Base-by-base conservation (phyloP, 2,329 filamentous ascomycete genomes). In the Botrytis medusae region DNA sequence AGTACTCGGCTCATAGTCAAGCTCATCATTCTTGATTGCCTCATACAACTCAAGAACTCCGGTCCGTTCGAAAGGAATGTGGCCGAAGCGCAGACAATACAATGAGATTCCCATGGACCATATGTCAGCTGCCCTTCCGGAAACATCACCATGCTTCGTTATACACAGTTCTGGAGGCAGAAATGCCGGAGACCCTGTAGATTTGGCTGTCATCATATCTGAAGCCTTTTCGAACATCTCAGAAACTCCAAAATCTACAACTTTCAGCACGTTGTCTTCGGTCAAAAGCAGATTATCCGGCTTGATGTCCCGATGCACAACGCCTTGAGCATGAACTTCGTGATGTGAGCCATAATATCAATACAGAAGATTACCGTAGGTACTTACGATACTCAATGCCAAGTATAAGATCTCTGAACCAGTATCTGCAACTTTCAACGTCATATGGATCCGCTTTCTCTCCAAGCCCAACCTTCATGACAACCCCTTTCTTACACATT, bases 21-120 rank as follows among this genome's bases (percentile, higher is more conserved):
- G 83, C 5, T 88, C 82, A 59, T 97, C 91, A 44, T 86, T 88
- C 76, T 92, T 92, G 82, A 99, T 98, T 8, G 94, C 90, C 74
- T 97, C 91, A 80, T 97, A 98, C 75, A 98, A 89, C 69, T 97
- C 95, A 72, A 98, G 85, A 74, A 98, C 90, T 29, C 90, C 90
- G 9, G 88, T 85, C 72, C 91, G 89, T 79, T 95, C 92, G 80
- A 98, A 99, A 0, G 96, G 96, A 75, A 99, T 91, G 68, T 85
- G 87, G 46, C 96, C 96, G 79, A 97, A 98, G 74, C 92, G 91
- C 57, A 99, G 86, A 81, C 96, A 99, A 81, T 95, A 98, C 3
- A 99, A 85, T 2, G 95, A 97, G 14, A 98, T 91, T 10, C 96
- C 96, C 95, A 98, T 98, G 5, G 95, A 97, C 96, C 96, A 99